Base-by-base conservation (phyloP, 106 monocot genomes). In the Iris macrosiphon region DNA sequence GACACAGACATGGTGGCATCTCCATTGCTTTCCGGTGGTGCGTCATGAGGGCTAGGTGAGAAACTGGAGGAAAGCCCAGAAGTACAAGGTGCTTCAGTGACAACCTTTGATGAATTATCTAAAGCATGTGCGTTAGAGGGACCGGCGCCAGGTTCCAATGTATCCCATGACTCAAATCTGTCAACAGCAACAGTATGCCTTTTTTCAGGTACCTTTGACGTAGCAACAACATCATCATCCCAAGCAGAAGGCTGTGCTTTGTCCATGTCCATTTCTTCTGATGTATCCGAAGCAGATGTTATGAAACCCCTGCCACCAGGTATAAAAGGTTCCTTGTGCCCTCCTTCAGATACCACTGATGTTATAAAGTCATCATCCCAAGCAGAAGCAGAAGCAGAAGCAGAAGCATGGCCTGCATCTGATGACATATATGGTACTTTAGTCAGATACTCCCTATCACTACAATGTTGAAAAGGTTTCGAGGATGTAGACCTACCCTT, bases 211-310 rank as follows among this genome's bases (percentile, higher is more conserved):
- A 62, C 16, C 14, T 40, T 62, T 21, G 37, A 47, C 22, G 58
- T 42, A 31, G 33, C 31, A 38, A 40, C n/a, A 28, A 52, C 49
- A 57, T 78, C 78, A 64, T 84, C 78, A 64, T 75, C 71, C 83
- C 83, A 84, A 22, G 78, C 83, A 14, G 83, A 84, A 59, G 28
- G 39, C 24, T 29, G 19, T 9, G 16, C 33, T 5, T 44, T 35
- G 40, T 46, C 42, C 25, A 27, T 44, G 42, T 31, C 2, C 24
- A 58, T 49, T 26, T 32, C 28, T 37, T 28, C 21, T 16, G 52
- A 37, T 31, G 28, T 32, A 40, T 60, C 19, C 9, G 56, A 48
- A 47, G 22, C 34, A 27, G 21, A 5, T 30, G 58, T 15, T 29
- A 30, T 26, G 24, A 31, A 59, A 30, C 59, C 52, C 48, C 40